Conservation (phyloP, 2,329 filamentous ascomycete species). For the Penicillium hordei region DNA sequence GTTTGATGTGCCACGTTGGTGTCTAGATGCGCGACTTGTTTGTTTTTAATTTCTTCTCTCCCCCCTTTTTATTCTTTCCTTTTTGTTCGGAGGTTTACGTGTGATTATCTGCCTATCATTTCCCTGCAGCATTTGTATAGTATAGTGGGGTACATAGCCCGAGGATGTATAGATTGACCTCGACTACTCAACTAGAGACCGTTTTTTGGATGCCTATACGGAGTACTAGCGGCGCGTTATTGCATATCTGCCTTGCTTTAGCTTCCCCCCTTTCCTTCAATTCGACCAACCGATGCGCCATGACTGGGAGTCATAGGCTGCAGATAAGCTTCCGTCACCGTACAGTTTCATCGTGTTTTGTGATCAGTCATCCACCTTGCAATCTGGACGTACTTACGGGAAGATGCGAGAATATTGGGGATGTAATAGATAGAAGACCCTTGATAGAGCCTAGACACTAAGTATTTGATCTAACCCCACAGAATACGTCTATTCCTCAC, state of each 20-base stretch:
- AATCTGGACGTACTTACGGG: not conserved
- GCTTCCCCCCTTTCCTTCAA: not conserved
- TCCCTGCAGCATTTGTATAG: conserved; percentile 13
- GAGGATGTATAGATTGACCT: conserved; percentile 2
- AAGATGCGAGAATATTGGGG: not conserved
- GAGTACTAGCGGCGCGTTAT: conserved; percentile 2
- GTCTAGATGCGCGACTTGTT: conserved; percentile 2
- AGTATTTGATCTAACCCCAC: not conserved
- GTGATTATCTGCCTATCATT: conserved; percentile 2
- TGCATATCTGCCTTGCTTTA: conserved; percentile 9
- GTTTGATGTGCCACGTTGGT: conserved; percentile 23
- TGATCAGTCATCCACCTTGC: not conserved
- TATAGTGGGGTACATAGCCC: conserved; percentile 1
- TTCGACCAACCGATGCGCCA: not conserved
- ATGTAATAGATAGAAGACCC: not conserved
- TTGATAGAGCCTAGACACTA: not conserved
- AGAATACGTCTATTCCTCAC: not conserved
- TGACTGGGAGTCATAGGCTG: conserved; percentile 10
- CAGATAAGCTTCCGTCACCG: conserved; percentile 14
- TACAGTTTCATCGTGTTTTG: not conserved
- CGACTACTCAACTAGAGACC: not conserved
- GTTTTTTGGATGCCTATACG: conserved; percentile 11
- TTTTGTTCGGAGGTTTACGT: conserved; percentile 3
- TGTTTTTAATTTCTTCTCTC: not conserved
- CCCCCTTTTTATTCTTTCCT: not conserved